These are phyloP conservation scores for Oemleria cerasiformis DNA, from an alignment of 306 rosid species.

Conservation along the genomic window DNA sequence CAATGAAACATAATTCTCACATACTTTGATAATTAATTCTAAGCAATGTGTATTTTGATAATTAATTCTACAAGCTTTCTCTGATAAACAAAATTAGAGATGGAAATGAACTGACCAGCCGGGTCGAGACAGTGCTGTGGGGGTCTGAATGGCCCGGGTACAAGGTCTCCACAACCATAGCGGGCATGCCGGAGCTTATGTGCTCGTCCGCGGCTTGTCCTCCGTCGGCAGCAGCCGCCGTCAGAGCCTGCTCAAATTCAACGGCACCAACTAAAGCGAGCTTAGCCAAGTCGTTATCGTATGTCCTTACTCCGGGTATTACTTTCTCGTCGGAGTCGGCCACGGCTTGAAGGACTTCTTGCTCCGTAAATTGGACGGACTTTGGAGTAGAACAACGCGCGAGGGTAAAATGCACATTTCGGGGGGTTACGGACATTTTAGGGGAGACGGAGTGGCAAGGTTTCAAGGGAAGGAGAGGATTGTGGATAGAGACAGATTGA, in stretches of 20 bases:
- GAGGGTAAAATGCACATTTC: constrained; percentile 31
- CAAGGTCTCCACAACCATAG: constrained; percentile 89
- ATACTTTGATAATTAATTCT: not conserved
- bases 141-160: constrained; percentile 60
- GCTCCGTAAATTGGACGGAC: constrained; percentile 54
- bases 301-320: constrained; percentile 81
- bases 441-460: constrained; percentile 13
- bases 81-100: not conserved
- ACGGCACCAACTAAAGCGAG: constrained; percentile 73
- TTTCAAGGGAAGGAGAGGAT: constrained; percentile 31
- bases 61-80: not conserved
- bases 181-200: constrained; percentile 50
- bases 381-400: constrained; percentile 40
- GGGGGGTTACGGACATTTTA: constrained; percentile 18
- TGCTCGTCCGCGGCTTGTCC: constrained; percentile 83
- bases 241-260: constrained; percentile 69
- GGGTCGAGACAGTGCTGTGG: constrained; percentile 77
- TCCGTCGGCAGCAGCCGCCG: constrained; percentile 91
- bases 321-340: constrained; percentile 51
- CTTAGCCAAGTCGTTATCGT: constrained; percentile 63
- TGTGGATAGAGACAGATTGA: constrained; percentile 28
- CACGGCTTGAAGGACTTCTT: constrained; percentile 66
- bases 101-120: constrained; percentile 52
- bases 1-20: too few species aligned
- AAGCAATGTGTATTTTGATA: not conserved